A percentile compares a stretch with the other conserved stretches of the same genome.
phyloP scores from a whole-genome alignment of 108 stramenopile genomes.

The Cyclotella choctawhatcheeana region DNA sequence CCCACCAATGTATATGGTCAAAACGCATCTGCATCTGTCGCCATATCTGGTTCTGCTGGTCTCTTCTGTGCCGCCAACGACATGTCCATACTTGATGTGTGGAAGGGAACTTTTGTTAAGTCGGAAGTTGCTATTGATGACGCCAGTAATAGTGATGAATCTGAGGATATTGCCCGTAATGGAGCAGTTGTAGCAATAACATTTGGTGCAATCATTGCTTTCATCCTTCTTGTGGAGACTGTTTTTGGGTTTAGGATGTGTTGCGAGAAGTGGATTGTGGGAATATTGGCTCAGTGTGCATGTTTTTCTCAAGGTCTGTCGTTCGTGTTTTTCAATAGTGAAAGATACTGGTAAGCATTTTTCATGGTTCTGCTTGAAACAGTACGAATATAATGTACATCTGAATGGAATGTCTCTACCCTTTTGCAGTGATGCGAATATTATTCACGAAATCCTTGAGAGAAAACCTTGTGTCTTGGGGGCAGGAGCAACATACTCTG shows the following conservation, averaged over 20 bases:
- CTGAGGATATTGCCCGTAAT: conserved; percentile 36
- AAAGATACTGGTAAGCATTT: conserved; percentile 40
- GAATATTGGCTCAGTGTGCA: conserved; percentile 17
- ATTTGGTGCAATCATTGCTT: conserved; percentile 19
- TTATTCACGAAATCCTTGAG: conserved; percentile 39
- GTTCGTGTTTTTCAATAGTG: conserved; percentile 42
- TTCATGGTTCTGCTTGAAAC: neutral
- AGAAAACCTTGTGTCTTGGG: conserved; percentile 33
- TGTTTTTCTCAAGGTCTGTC: conserved; percentile 38
- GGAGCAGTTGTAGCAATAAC: conserved; percentile 14
- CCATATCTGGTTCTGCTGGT: conserved; percentile 17
- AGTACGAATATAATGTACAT: too few species aligned
- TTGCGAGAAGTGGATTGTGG: conserved; percentile 30
- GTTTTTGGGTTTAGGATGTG: conserved; percentile 33
- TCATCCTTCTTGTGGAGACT: conserved; percentile 20
- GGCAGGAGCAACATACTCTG: conserved; percentile 16
- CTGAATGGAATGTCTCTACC: neutral
- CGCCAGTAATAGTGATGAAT: conserved; percentile 29
- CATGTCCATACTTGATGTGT: conserved; percentile 7
- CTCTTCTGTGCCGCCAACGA: conserved; percentile 31
- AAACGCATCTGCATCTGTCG: neutral
- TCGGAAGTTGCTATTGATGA: conserved; percentile 17
- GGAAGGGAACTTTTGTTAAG: conserved; percentile 20
- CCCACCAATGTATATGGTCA: conserved; percentile 1
- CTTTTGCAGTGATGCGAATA: conserved; percentile 29